Evolutionary conservation across 2,329 filamentous ascomycete species (phyloP).

Genomic region (Colletotrichum paranaense): DNA sequence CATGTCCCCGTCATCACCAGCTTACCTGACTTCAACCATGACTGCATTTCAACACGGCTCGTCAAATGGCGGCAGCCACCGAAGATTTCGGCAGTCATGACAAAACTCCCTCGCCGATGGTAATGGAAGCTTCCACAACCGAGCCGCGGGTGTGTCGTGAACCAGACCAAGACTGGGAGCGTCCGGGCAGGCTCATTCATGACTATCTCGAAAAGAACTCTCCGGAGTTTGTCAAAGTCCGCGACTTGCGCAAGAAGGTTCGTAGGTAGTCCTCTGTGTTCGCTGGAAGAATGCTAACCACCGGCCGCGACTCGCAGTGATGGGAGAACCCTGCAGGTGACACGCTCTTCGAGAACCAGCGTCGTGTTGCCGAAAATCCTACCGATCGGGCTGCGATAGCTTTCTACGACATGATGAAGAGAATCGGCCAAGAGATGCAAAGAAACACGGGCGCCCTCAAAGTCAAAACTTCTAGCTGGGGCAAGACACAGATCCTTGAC

Average conservation of each 20-base stretch:
- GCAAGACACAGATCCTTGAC: conserved; percentile 56
- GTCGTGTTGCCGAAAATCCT: conserved; percentile 48
- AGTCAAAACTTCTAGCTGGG: conserved; percentile 24
- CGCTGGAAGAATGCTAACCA: not conserved
- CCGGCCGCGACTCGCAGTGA: conserved; percentile 45
- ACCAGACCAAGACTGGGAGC: not conserved
- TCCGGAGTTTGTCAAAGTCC: not conserved
- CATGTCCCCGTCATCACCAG: not conserved
- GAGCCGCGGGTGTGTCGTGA: not conserved
- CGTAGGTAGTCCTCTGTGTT: not conserved
- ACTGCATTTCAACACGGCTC: not conserved
- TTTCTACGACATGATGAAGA: conserved; percentile 56
- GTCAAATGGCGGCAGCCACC: not conserved
- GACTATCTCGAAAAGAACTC: not conserved
- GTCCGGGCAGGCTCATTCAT: not conserved
- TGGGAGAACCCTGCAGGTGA: conserved; percentile 58
- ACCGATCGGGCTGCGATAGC: conserved; percentile 31
- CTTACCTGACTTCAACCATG: no score
- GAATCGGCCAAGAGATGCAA: conserved; percentile 56
- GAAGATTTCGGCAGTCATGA: not conserved
- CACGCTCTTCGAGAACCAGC: conserved; percentile 52
- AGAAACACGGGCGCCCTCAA: conserved; percentile 44
- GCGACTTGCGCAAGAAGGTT: not conserved
- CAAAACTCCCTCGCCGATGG: not conserved
- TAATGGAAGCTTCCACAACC: not conserved